Evolutionary conservation across 2,329 filamentous ascomycete species (phyloP).

Genomic region (Fusarium fracticaudum): DNA sequence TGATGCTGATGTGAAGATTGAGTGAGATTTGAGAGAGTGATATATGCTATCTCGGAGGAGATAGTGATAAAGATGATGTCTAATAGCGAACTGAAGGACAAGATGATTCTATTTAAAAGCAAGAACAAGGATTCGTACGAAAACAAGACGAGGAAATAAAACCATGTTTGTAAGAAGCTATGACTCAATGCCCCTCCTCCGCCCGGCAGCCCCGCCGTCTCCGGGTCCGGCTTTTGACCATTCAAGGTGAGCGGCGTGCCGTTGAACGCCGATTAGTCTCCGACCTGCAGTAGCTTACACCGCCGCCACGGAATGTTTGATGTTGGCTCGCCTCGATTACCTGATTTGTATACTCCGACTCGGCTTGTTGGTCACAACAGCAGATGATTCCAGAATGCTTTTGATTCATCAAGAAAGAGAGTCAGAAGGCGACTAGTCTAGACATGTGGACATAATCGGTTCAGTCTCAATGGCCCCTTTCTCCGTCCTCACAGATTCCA

Average conservation of each 20-base stretch:
- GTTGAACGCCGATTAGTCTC: slow-evolving; percentile 35
- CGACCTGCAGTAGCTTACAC: slow-evolving; percentile 14
- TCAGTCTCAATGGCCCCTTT: background rate
- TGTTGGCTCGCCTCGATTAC: slow-evolving; percentile 23
- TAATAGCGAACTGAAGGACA: background rate
- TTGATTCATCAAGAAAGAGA: background rate
- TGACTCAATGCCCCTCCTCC: slow-evolving; percentile 28
- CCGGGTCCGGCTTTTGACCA: slow-evolving; percentile 37
- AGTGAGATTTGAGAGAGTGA: slow-evolving; percentile 2
- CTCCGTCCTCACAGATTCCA: background rate
- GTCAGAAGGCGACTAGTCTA: background rate
- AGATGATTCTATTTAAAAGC: background rate
- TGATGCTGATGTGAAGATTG: background rate
- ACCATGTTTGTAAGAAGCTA: slow-evolving; percentile 3
- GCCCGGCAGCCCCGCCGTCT: slow-evolving; percentile 17
- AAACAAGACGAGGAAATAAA: background rate
- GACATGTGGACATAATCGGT: background rate
- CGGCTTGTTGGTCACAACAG: slow-evolving; percentile 4
- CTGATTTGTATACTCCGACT: slow-evolving; percentile 10
- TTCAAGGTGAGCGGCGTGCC: slow-evolving; percentile 35
- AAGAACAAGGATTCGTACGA: background rate
- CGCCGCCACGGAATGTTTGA: background rate
- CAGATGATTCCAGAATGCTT: background rate
- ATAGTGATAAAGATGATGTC: background rate
- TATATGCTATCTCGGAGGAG: background rate